Evolutionary conservation across 495 filamentous ascomycete genomes (phyloP).

Genomic region (Rusavskia elegans): DNA sequence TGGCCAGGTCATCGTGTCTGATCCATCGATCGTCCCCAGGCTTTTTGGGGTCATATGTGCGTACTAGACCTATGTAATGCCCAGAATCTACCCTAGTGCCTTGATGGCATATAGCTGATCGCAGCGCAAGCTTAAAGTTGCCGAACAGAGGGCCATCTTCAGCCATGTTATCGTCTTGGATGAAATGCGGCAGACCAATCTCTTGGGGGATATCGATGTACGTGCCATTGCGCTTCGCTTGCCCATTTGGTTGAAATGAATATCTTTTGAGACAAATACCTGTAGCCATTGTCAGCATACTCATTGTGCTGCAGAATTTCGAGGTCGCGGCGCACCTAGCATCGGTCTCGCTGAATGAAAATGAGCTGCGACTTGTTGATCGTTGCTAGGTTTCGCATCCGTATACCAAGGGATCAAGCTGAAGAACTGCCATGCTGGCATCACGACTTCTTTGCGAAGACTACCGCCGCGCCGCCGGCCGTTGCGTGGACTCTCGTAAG

Average conservation of each 20-base stretch:
- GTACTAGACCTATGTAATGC: slow-evolving; percentile 75
- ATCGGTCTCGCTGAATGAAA: slow-evolving; percentile 64
- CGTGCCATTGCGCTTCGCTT: slow-evolving; percentile 52
- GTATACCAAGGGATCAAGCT: slow-evolving; percentile 62
- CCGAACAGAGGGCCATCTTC: slow-evolving; percentile 49
- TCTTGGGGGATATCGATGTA: slow-evolving; percentile 85
- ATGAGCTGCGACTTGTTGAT: slow-evolving; percentile 56
- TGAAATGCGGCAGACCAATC: slow-evolving; percentile 77
- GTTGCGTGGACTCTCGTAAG: slow-evolving; percentile 8
- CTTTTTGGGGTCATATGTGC: slow-evolving; percentile 38
- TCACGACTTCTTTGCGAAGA: slow-evolving; percentile 59
- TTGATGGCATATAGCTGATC: slow-evolving; percentile 81
- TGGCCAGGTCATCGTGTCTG: slow-evolving; percentile 72
- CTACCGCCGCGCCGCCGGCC: slow-evolving; percentile 25
- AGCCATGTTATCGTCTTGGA: slow-evolving; percentile 57
- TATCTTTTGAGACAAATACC: slow-evolving; percentile 85
- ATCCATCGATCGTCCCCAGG: slow-evolving; percentile 56
- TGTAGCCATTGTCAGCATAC: neutral
- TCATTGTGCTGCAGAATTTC: neutral
- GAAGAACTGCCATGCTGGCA: slow-evolving; percentile 98
- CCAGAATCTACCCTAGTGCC: slow-evolving; percentile 80
- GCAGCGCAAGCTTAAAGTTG: slow-evolving; percentile 79
- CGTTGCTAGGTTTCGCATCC: slow-evolving; percentile 52
- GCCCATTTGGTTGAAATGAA: slow-evolving; percentile 52
- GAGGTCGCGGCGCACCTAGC: slow-evolving; percentile 27